A percentile compares a stretch with the other conserved stretches of the same genome.
Evolutionary conservation across 2,329 filamentous ascomycete genomes (phyloP).

Genomic region (Fusarium concolor): DNA sequence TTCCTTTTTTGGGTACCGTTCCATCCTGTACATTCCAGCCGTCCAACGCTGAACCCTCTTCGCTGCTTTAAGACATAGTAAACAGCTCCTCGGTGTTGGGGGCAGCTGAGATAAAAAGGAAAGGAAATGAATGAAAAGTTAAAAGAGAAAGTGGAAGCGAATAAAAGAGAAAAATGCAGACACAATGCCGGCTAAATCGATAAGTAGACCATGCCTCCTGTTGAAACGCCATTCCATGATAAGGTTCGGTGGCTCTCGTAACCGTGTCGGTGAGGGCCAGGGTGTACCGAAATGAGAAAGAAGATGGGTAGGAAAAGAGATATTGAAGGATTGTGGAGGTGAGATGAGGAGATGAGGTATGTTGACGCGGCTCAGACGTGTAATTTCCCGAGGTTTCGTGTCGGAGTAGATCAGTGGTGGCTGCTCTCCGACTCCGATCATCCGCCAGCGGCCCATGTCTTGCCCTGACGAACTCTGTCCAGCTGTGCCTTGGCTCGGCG

Average conservation of each 20-base stretch:
- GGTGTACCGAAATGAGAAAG: constrained; percentile 30
- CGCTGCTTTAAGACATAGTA: constrained; percentile 38
- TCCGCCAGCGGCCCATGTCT: constrained; percentile 46
- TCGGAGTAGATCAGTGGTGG: constrained; percentile 45
- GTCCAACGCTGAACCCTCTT: constrained; percentile 35
- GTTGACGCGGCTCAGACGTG: not conserved
- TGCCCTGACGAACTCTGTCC: constrained; percentile 50
- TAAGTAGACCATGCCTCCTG: constrained; percentile 41
- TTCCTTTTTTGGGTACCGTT: constrained; percentile 44
- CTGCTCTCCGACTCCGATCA: constrained; percentile 48
- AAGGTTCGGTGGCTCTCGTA: constrained; percentile 34
- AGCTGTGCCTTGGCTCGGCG: constrained; percentile 67
- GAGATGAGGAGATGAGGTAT: constrained; percentile 2
- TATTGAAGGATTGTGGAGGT: constrained; percentile 26
- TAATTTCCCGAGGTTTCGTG: constrained; percentile 20
- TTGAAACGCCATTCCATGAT: constrained; percentile 47
- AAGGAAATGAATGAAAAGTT: constrained; percentile 23
- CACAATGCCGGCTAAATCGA: constrained; percentile 42
- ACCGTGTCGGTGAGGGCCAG: constrained; percentile 23
- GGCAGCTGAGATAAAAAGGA: constrained; percentile 21
- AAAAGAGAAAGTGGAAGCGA: constrained; percentile 20
- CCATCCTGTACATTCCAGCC: constrained; percentile 41
- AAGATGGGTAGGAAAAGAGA: constrained; percentile 11
- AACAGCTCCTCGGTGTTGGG: constrained; percentile 17
- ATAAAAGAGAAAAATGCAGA: constrained; percentile 39